Evolutionary conservation across 2,329 filamentous ascomycete species (phyloP), one percentile per base, ranked within the genome.

Genomic region (Xylaria sp.): DNA sequence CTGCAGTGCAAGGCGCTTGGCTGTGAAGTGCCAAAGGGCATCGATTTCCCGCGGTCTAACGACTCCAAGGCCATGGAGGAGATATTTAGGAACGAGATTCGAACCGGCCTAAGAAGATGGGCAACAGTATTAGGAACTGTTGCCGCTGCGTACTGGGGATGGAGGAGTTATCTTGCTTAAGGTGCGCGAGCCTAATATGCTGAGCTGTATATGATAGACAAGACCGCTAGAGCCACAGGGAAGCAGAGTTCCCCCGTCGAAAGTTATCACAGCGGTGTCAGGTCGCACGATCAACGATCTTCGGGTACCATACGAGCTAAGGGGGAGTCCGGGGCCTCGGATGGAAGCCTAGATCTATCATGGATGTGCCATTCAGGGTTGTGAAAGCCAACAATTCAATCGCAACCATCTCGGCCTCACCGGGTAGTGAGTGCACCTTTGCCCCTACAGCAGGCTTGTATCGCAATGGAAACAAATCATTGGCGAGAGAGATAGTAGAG

Each of bases 11-110:
- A 71, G 29, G 63, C 64, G 38, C 57, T 70, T n/a, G 58, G 37
- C 17, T 61, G 58, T 11, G 62, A 67, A 17, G 65, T 68, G 21
- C 67, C 67, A 1, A 64, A 68, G 41, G 64, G 60, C 4, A 62
- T 69, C 41, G 63, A 62, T 2, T 70, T 70, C 53, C 69, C 67
- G 29, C 62, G 48, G n/a, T 57, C 64, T 11, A 70, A 70, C 47
- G 68, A 71, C 41, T 59, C 65, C 4, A 63, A 66, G 17, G 68
- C 68, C 21, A 69, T 71, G 40, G 62, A 69, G 23, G 54, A 64
- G n/a, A 68, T 70, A 10, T 62, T 64, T 2, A 67, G 59, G 43
- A 68, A 58, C 53, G 57, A 67, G 47, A 60, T 71, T n/a, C 62
- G 57, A 11, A 64, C 38, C 25, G 67, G 64, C 13, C 21, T 71